Evolutionary conservation across 2,329 filamentous ascomycete genomes (phyloP), one percentile per base, ranked within the genome.

Genomic region (Phialophora tarda): DNA sequence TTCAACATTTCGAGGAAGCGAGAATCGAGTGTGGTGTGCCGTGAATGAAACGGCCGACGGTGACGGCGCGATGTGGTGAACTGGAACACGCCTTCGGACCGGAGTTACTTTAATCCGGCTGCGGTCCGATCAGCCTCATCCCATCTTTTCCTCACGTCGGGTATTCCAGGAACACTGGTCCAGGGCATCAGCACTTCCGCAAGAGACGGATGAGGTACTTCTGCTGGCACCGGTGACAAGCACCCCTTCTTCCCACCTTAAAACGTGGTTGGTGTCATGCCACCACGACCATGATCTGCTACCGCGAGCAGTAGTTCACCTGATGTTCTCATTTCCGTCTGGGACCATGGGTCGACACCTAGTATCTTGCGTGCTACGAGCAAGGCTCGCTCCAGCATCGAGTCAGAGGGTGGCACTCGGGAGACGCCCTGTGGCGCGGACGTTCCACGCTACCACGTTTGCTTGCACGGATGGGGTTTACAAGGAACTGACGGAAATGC

Each of bases 381-480:
- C 62, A 34, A 28, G 41, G 47, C 24, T 57, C 21, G 53, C 51
- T 11, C 48, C 8, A n/a, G 23, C 12, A 8, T 21, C 47, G 5
- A 50, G 24, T 12, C 59, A 28, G 12, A 53, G n/a, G 30, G 7
- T 41, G 10, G 44, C 41, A 26, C 47, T 50, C 28, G 48, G 38
- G 10, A 61, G 28, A 55, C 41, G 4, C 17, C 12, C 17, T 7
- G 17, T 23, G n/a, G 24, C 26, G 12, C 66, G 60, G 8, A 12
- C 41, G n/a, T 71, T 72, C 34, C 59, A 70, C 41, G 59, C 63
- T 23, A 68, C 59, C 17, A 28, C 66, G 8, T 17, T 48, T 14
- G 73, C 67, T 47, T 71, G 64, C 17, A 86, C 84, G 17, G 85
- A 88, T 77, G 86, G 86, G 2, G 85, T 88, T n/a, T 88, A 87